Base-by-base conservation (phyloP, 257 asterid genomes). In the Forsythia suspensa region DNA sequence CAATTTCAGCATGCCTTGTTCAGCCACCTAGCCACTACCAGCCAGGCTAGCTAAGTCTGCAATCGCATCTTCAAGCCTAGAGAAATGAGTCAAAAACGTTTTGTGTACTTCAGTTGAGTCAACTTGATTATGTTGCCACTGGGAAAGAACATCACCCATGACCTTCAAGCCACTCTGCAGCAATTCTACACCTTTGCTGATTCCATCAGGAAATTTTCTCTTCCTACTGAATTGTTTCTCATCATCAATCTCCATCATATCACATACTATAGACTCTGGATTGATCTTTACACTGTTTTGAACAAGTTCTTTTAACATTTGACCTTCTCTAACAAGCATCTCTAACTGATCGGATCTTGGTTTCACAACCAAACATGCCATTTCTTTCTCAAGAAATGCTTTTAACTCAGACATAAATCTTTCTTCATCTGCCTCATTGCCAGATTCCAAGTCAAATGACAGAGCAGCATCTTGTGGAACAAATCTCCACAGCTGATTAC, bases 401-500 rank as follows among this genome's bases (percentile, higher is more conserved):
- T 85, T 96, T 85, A 96, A 75, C 88, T 91, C 97, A 0, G 90
- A 84, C 98, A 94, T 96, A 76, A 96, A 96, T 46, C 96, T 85
- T 38, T 91, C 98, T 81, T 89, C 94, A 5, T 89, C 94, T 41
- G 90, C 85, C 79, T 85, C 92, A 11, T 75, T 89, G 73, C 98
- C 99, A 0, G 85, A 78, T 71, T 87, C 92, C 79, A 90, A 36
- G 84, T 96, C 99, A 73, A 89, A 92, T 0, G 96, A 91, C 71
- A 96, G 94, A 3, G 99, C 95, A 10, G 99, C 99, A 82, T 94
- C 95, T 66, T 85, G 88, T 6, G 98, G 99, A 57, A 96, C 92
- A 65, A 90, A 96, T 80, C 97, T 88, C 98, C 99, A 96, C 24
- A 96, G 90, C 46, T 94, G 86, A 77, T 81, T 87, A 77, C 98